Conservation (phyloP, 257 asterid genomes). For the Nicotiana knightiana region DNA sequence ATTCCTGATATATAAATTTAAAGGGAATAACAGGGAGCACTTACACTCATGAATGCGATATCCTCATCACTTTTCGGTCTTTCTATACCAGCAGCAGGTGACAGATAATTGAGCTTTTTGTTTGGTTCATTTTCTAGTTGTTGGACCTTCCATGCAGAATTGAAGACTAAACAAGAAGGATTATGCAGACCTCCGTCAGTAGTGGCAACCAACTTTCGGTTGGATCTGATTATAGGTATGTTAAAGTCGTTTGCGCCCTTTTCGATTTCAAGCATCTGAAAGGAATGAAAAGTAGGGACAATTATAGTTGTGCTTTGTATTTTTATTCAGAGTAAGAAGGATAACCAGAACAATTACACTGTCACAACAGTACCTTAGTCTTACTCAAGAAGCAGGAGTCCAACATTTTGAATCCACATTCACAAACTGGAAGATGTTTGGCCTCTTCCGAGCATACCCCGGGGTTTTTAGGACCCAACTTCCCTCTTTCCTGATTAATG, state of each 20-base stretch:
- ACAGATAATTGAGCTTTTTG: conserved; percentile 42
- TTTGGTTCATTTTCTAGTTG: conserved; percentile 19
- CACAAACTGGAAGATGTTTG: conserved; percentile 26
- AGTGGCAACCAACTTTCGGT: conserved; percentile 62
- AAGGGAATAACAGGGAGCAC: conserved; percentile 11
- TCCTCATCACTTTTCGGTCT: conserved; percentile 70
- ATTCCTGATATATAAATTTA: neutral
- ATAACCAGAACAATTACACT: neutral
- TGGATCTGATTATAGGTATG: conserved; percentile 56
- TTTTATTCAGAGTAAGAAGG: neutral
- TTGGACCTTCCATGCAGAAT: conserved; percentile 46
- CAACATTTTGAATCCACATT: conserved; percentile 44
- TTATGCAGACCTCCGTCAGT: conserved; percentile 71
- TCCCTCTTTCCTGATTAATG: conserved; percentile 56
- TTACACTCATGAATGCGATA: conserved; percentile 82
- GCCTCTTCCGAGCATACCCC: conserved; percentile 34
- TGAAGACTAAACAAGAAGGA: conserved; percentile 71
- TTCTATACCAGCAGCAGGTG: conserved; percentile 37
- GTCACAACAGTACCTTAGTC: conserved; percentile 40
- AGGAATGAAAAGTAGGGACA: neutral
- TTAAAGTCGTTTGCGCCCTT: conserved; percentile 68
- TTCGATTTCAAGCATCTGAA: conserved; percentile 68
- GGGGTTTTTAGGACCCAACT: conserved; percentile 20
- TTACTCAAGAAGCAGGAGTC: conserved; percentile 67
- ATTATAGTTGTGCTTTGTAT: neutral